Percentiles rank a stretch among this genome's conserved stretches.
Evolutionary conservation across 495 filamentous ascomycete genomes (phyloP).

Genomic region (Talaromyces ruber): DNA sequence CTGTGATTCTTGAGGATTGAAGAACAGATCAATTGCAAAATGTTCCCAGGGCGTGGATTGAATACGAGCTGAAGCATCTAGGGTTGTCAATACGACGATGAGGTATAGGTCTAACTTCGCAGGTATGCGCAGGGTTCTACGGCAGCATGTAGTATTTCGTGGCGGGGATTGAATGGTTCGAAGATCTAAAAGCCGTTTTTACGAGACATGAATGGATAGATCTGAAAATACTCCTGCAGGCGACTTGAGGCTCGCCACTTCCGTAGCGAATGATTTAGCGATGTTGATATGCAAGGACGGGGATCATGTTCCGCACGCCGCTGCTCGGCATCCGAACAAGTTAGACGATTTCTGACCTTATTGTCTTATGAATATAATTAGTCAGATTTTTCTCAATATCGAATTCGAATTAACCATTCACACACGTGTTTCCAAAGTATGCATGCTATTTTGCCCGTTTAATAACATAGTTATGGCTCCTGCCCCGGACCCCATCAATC

Average conservation of each 20-base stretch:
- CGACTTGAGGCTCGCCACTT: neutral
- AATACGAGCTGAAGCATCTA: neutral
- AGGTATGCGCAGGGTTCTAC: neutral
- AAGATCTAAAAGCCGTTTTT: neutral
- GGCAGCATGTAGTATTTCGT: neutral
- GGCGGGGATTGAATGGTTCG: neutral
- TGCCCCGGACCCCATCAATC: no score
- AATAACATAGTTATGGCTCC: no score
- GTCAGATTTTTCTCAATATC: no score
- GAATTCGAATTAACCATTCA: no score
- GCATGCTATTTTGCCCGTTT: no score
- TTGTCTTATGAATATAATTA: no score
- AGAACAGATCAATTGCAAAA: neutral
- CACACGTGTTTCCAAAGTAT: no score
- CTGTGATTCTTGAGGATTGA: neutral
- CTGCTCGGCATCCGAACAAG: neutral
- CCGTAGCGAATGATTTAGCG: neutral
- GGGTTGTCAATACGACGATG: neutral
- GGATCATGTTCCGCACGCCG: neutral
- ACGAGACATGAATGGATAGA: neutral
- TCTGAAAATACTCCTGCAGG: neutral
- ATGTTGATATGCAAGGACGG: neutral
- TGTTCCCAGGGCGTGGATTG: neutral
- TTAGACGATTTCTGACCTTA: no score
- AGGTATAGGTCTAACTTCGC: neutral